Evolutionary conservation across 176 grass and related monocot species (phyloP), one percentile per base, ranked within the genome.

Genomic region (Oryza rufipogon): DNA sequence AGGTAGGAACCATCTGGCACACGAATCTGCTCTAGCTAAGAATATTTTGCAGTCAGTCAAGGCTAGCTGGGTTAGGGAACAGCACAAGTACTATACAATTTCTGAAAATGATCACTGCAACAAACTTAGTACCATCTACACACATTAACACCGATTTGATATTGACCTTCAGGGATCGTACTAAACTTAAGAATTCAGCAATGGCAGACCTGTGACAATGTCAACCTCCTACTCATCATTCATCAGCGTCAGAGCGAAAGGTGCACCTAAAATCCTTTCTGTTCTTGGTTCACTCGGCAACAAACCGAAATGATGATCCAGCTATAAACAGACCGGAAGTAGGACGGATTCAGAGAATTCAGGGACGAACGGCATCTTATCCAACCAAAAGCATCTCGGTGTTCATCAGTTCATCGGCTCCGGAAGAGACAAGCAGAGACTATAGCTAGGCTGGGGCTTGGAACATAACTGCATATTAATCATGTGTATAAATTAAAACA

Each of bases 341-440:
- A 3, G 13, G 61, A 11, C 60, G 39, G 68, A 81, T 86, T 83
- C 84, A 79, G 16, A 3, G 68, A 86, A 90, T 19, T 7, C 56
- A 61, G 65, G 7, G 26, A 20, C 0, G 20, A 58, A 1, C 19
- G 58, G 69, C 54, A 74, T 13, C 73, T 7, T 2, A n/a, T 45
- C 48, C 16, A 71, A 81, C 52, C 61, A 69, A 58, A 56, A n/a
- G 84, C 84, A 79, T 79, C 73, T 63, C 2, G 0, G 58, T 11
- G 66, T 25, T 72, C 60, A 44, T 68, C 68, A 3, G 66, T 25
- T 72, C 47, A 44, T 68, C 68, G 8, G 36, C 34, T 48, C 13
- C 48, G 4, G 38, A 90, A 74, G 61, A 75, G 74, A 83, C 84
- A 87, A 74, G 60, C 74, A 90, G 69, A 69, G 11, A 13, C 49